phyloP scores from a whole-genome alignment of 768 basidiomycete genomes.

The Cantharellus cinnabarinus region DNA sequence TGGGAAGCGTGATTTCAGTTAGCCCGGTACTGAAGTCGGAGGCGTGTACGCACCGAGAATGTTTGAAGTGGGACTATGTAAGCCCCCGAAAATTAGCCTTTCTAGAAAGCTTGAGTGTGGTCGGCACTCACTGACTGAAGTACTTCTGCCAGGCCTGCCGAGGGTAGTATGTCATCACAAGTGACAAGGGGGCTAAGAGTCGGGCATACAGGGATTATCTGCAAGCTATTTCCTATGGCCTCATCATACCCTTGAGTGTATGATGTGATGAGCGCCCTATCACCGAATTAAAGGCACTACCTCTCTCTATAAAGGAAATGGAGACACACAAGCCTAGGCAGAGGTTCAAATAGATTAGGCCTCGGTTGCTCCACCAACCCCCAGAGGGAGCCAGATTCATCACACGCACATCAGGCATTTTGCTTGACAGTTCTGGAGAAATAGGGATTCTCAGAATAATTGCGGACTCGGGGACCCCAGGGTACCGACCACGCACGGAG shows the following conservation, averaged over 20 bases:
- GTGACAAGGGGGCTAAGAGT: no score
- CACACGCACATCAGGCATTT: neutral
- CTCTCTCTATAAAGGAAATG: neutral
- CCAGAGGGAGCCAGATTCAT: slow-evolving; percentile 6
- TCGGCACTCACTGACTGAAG: neutral
- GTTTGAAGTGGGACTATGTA: slow-evolving; percentile 1
- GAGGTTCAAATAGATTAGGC: neutral
- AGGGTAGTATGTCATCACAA: neutral
- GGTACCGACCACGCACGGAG: no score
- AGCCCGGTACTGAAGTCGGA: neutral
- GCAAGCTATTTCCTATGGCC: slow-evolving; percentile 1
- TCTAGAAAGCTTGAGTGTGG: no score
- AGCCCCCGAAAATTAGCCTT: neutral
- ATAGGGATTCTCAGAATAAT: no score
- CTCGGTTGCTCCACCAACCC: slow-evolving; percentile 7
- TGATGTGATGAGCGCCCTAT: slow-evolving; percentile 3
- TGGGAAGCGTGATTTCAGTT: neutral
- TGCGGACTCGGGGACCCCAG: no score
- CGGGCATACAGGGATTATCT: slow-evolving; percentile 1
- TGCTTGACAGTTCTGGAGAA: neutral
- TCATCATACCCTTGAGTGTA: slow-evolving; percentile 9
- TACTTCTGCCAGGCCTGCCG: slow-evolving; percentile 3
- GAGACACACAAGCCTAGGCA: neutral
- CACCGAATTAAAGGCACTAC: slow-evolving; percentile 3
- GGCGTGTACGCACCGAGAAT: neutral